These are phyloP conservation scores for Stevia rebaudiana DNA, from an alignment of 140 eudicot species.

Conservation along the genomic window DNA sequence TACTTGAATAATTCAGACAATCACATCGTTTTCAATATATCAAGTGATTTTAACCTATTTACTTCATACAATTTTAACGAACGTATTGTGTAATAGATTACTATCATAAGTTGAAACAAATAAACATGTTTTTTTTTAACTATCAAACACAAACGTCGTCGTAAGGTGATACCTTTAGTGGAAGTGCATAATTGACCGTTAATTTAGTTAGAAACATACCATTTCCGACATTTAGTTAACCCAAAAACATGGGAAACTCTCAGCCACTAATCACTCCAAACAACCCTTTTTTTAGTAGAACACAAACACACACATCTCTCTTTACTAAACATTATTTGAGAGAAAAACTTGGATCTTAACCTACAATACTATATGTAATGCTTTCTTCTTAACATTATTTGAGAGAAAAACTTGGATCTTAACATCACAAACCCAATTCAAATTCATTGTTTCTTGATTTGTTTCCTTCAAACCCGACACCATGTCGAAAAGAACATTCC, in stretches of 20 bases:
- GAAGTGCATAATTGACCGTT: no score
- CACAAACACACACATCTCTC: background rate
- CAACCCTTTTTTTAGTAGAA: conserved; percentile 11
- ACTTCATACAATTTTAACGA: no score
- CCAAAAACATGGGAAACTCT: conserved; percentile 16
- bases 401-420: conserved; percentile 30
- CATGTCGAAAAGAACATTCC: conserved; percentile 49
- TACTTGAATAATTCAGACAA: no score
- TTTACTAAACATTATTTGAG: background rate
- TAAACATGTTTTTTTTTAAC: no score
- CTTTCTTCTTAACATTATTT: conserved; percentile 6
- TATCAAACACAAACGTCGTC: no score
- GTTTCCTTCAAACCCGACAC: background rate
- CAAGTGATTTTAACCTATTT: no score
- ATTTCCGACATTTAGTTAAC: no score
- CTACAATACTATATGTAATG: conserved; percentile 13
- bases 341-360: conserved; percentile 36
- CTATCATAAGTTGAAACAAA: no score
- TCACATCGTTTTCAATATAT: no score
- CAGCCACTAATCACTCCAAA: conserved; percentile 18
- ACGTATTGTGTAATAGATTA: no score
- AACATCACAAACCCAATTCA: background rate
- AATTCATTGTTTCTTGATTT: background rate
- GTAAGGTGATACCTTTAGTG: no score
- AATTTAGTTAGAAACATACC: no score